Evolutionary conservation across 306 rosid genomes (phyloP), one percentile per base, ranked within the genome.

Genomic region (Myrica gale): DNA sequence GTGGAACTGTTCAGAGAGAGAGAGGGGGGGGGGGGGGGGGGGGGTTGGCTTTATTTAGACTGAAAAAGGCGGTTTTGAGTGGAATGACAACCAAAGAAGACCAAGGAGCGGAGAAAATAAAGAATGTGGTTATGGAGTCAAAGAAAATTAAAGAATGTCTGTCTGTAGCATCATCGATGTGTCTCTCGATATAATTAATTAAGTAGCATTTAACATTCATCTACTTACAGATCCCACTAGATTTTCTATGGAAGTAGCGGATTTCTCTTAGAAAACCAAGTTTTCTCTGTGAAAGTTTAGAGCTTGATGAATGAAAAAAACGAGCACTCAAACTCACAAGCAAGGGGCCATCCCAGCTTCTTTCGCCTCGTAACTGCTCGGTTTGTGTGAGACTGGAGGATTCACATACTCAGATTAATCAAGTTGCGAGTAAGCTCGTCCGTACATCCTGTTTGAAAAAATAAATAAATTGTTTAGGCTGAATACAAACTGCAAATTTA

Each of bases 31-130:
- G 69, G 72, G 82, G 53, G 51, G 55, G 82, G 69, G 80, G 75
- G 61, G 71, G 68, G 73, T 79, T 75, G 85, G 87, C 78, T 90
- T 82, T 81, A 87, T 81, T 83, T 84, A 57, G 87, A 76, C 73
- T 73, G 73, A 77, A 50, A 60, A 77, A 74, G 79, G 69, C 12
- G 41, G 84, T 60, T 78, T 87, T 9, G 85, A 85, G 73, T 67
- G 78, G 87, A 86, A 83, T 81, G 82, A 76, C 79, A 85, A 79
- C 91, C 83, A 75, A 79, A 82, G 54, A 44, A 85, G 68, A 81
- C 81, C 75, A 51, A 37, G 37, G 3, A 72, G 73, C 67, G 4
- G 5, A 77, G 53, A 39, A 51, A 66, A 43, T 16, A 69, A 71
- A 65, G 71, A 67, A 21, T 63, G 74, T 67, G 79, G 23, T 71